Percentiles rank a stretch among this genome's conserved stretches.
Conservation (phyloP, 768 basidiomycete species). For the Lentinula aciculospora region DNA sequence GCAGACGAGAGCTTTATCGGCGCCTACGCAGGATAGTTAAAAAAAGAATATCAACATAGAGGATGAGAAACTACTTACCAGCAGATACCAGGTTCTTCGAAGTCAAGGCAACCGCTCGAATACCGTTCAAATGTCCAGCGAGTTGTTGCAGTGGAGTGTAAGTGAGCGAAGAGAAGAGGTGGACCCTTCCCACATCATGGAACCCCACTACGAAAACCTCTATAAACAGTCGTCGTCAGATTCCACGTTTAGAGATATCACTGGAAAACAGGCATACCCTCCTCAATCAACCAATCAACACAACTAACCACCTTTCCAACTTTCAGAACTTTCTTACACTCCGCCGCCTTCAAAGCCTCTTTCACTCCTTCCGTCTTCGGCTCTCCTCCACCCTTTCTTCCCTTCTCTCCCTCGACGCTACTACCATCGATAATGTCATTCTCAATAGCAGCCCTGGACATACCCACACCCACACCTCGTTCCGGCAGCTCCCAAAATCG, state of each 20-base stretch:
- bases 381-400: constrained; percentile 40
- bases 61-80: constrained; percentile 27
- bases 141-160: constrained; percentile 82
- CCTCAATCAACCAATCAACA: constrained; percentile 79
- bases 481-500: constrained; percentile 78
- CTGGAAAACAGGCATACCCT: constrained; percentile 40
- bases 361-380: neutral
- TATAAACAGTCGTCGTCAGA: constrained; percentile 18
- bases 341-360: constrained; percentile 34
- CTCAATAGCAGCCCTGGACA: constrained; percentile 13
- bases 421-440: neutral
- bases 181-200: constrained; percentile 91
- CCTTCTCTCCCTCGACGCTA: neutral
- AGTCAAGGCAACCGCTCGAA: constrained; percentile 83
- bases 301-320: constrained; percentile 92
- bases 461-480: constrained; percentile 12
- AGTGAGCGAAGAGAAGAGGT: constrained; percentile 81
- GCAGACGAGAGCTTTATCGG: constrained; percentile 70
- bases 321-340: constrained; percentile 67
- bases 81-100: constrained; percentile 85
- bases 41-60: neutral
- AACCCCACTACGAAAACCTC: constrained; percentile 92
- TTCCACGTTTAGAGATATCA: constrained; percentile 6
- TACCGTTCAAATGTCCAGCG: constrained; percentile 83
- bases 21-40: constrained; percentile 24